Percentiles rank a stretch among this genome's conserved stretches.
phyloP scores from a whole-genome alignment of 352 stramenopile genomes.

The Phytophthora lateralis region DNA sequence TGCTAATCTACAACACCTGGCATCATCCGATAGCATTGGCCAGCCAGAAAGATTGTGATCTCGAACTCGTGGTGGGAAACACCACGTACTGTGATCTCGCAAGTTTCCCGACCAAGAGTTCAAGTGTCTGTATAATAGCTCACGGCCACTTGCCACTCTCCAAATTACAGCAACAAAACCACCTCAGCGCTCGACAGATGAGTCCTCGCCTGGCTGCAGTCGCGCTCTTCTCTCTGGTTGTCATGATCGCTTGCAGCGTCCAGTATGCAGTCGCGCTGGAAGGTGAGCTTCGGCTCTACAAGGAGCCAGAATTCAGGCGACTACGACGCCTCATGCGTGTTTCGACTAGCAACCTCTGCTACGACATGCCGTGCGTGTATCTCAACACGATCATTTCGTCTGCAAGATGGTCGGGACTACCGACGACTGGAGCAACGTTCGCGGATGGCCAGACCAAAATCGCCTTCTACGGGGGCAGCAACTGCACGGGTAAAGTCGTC shows the following conservation, averaged over 20 bases:
- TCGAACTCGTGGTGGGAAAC: constrained; percentile 2
- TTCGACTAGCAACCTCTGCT: constrained; percentile 27
- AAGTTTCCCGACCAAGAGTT: neutral
- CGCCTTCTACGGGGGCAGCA: constrained; percentile 24
- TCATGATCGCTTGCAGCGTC: neutral
- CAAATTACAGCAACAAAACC: constrained; percentile 8
- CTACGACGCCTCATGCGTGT: constrained; percentile 22
- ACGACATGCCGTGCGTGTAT: constrained; percentile 26
- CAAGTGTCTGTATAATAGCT: neutral
- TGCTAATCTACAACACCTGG: neutral
- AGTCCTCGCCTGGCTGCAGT: neutral
- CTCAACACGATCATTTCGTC: constrained; percentile 19
- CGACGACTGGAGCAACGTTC: constrained; percentile 13
- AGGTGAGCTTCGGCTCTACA: constrained; percentile 31
- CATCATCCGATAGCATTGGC: constrained; percentile 7
- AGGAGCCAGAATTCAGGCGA: constrained; percentile 27
- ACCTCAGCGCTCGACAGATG: constrained; percentile 2
- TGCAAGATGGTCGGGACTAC: constrained; percentile 23
- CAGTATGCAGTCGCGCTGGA: constrained; percentile 12
- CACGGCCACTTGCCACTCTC: constrained; percentile 7
- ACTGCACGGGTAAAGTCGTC: constrained; percentile 25
- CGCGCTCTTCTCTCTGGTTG: neutral
- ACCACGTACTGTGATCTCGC: neutral
- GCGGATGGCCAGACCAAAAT: constrained; percentile 17
- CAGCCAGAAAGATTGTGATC: neutral